A percentile compares a stretch with the other conserved stretches of the same genome.
Evolutionary conservation across 768 basidiomycete species (phyloP).

Genomic region (Cystoderma amianthinum): DNA sequence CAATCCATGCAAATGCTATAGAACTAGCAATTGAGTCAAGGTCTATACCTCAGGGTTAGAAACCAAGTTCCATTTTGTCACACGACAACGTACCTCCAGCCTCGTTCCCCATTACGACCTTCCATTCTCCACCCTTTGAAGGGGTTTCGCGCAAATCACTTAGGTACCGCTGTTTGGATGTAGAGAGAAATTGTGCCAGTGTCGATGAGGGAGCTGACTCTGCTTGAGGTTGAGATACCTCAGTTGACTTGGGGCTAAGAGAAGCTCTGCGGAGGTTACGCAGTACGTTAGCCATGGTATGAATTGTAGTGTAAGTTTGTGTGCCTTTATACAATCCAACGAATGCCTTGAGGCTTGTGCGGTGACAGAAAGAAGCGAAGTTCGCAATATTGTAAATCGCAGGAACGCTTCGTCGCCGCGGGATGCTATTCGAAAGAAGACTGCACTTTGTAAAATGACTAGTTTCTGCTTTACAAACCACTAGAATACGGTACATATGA

Average conservation of each 20-base stretch:
- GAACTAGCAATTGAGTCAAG: constrained; percentile 86
- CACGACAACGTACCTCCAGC: constrained; percentile 69
- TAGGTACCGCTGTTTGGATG: constrained; percentile 56
- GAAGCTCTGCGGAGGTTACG: too few species aligned
- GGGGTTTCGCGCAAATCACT: constrained; percentile 36
- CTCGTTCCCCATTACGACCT: constrained; percentile 91
- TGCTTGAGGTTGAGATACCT: neutral
- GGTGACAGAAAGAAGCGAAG: too few species aligned
- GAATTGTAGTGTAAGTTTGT: too few species aligned
- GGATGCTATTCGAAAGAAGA: too few species aligned
- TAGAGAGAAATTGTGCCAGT: constrained; percentile 22
- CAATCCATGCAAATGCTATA: constrained; percentile 77
- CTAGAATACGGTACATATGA: too few species aligned
- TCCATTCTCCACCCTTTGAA: constrained; percentile 59
- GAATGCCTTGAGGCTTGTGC: neutral
- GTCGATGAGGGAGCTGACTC: neutral
- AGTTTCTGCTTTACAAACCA: too few species aligned
- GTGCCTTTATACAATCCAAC: neutral
- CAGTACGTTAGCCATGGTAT: too few species aligned
- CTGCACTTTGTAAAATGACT: too few species aligned
- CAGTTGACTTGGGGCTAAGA: neutral
- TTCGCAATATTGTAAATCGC: too few species aligned
- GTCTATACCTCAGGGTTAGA: constrained; percentile 43
- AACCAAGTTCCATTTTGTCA: neutral
- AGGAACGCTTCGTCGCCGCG: too few species aligned